Conservation (phyloP, 345 rosid species). For the Populus tremula region DNA sequence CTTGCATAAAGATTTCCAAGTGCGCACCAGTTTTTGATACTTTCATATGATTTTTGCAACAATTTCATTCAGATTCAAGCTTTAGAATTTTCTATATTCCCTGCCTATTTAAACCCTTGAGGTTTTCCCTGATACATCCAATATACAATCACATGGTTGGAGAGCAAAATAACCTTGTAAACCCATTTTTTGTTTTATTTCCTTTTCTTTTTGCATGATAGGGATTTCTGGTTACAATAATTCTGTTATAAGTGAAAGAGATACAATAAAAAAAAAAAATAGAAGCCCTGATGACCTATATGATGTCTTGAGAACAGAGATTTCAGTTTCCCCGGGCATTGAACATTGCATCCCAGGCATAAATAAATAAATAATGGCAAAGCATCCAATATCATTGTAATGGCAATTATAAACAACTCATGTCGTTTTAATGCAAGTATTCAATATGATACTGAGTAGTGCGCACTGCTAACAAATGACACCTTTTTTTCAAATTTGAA, state of each 20-base stretch:
- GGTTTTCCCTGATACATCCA: background rate
- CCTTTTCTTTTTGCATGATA: background rate
- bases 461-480: background rate
- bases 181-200: background rate
- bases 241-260: background rate
- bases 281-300: background rate
- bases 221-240: background rate
- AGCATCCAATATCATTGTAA: background rate
- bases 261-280: background rate
- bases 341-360: background rate
- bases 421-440: background rate
- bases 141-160: background rate
- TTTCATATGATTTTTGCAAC: background rate
- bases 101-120: background rate
- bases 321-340: background rate
- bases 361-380: background rate
- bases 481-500: background rate
- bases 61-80: background rate
- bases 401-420: background rate
- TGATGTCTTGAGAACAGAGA: background rate
- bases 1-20: background rate
- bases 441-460: background rate
- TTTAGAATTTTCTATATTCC: background rate
- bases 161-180: background rate
- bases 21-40: background rate